Evolutionary conservation across 2,329 filamentous ascomycete species (phyloP), one percentile per base, ranked within the genome.

Genomic region (Pseudocercospora eumusae): DNA sequence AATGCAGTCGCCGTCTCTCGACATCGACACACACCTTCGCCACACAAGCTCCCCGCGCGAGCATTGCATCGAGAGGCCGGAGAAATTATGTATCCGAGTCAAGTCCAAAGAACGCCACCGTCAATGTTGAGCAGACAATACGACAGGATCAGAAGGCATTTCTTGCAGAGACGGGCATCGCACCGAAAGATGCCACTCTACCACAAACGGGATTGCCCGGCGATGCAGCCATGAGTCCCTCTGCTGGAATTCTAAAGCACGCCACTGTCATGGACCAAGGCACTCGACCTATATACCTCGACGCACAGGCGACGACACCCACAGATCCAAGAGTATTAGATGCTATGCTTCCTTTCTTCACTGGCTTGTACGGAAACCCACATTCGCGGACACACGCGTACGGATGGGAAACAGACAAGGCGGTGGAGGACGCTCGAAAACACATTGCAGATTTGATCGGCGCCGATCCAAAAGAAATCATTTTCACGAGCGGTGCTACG

Each of bases 351-450:
- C 95, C 95, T 0, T 99, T 87, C 78, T 92, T 93, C 75, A 93
- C 93, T 36, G 92, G 93, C 66, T 85, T 96, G 54, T 99, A 96
- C 75, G 95, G 95, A 69, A 99, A 99, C 78, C 95, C 95, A 42
- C 95, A 99, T 77, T 98, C 93, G 60, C 87, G 93, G 73, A 99
- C 95, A 61, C 95, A 99, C 77, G 93, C 95, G 23, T 99, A 99
- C 77, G 95, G 95, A 56, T 99, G 95, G 95, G 95, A 99, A 81
- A 96, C 90, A 57, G 95, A 99, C 74, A 92, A 93, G 79, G 93
- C 91, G 0, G 89, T 96, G 21, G 95, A 99, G 76, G 84, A 91
- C 66, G 93, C 95, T 47, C 86, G 95, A 71, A 84, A 85, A 70
- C 86, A 98, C 73, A 84, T 98, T 67, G 95, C 95, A 2, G 84